These are phyloP conservation scores for Schizothecium vesticola DNA, from an alignment of 495 filamentous ascomycete species.

Conservation along the genomic window DNA sequence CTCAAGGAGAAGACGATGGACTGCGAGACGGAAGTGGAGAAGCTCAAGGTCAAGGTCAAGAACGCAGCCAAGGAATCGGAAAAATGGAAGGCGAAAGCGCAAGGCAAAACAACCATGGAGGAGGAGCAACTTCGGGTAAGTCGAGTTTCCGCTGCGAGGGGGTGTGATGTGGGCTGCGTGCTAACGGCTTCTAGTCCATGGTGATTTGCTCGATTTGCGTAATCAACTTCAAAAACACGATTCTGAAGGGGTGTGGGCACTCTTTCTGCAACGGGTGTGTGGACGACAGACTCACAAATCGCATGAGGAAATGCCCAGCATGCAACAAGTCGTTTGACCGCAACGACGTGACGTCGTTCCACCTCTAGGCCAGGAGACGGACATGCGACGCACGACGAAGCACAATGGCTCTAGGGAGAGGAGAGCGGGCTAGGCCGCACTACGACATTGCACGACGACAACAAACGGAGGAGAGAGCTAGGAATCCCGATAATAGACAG, in stretches of 20 bases:
- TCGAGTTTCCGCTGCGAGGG: conserved; percentile 9
- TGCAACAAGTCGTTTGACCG: conserved; percentile 86
- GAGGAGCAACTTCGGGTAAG: conserved; percentile 80
- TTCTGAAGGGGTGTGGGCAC: conserved; percentile 91
- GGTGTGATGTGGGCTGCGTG: not conserved
- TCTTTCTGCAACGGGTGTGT: conserved; percentile 89
- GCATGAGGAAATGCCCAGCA: conserved; percentile 90
- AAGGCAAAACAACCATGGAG: conserved; percentile 73
- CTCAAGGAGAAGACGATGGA: conserved; percentile 52
- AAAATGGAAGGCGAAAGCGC: conserved; percentile 71
- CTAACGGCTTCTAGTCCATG: conserved; percentile 60
- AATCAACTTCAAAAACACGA: conserved; percentile 86
- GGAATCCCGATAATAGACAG: not conserved
- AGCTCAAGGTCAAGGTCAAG: conserved; percentile 64
- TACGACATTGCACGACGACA: not conserved
- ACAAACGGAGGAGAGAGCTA: not conserved
- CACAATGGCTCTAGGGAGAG: not conserved
- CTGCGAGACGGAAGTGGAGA: conserved; percentile 65
- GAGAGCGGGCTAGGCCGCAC: not conserved
- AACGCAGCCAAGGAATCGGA: conserved; percentile 73
- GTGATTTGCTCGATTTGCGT: conserved; percentile 87
- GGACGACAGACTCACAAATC: conserved; percentile 76
- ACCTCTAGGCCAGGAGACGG: conserved; percentile 18
- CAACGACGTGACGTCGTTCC: conserved; percentile 73
- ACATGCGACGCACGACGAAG: not conserved